Conservation (phyloP, 371 early-diverging fungal genomes). For the Circinella umbellata region DNA sequence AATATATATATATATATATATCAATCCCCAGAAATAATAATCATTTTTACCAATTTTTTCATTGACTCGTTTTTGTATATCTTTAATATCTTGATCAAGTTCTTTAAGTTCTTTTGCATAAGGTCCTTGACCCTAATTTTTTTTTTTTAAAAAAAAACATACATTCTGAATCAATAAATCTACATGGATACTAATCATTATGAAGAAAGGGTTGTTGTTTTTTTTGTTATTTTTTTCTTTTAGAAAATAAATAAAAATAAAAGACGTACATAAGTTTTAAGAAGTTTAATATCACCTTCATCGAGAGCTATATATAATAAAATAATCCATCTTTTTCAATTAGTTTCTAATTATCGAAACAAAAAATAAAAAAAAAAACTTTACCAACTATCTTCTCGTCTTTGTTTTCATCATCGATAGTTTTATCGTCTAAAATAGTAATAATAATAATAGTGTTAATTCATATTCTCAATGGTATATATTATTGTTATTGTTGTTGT, state of each 20-base stretch:
- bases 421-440: slow-evolving; percentile 72
- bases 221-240: background rate
- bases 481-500: too few relatives aligned
- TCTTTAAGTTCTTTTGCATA: slow-evolving; percentile 93
- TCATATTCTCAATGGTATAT: background rate
- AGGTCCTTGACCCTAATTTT: slow-evolving; percentile 91
- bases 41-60: slow-evolving; percentile 95
- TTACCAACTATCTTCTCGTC: slow-evolving; percentile 92
- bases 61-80: slow-evolving; percentile 95
- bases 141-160: too few relatives aligned
- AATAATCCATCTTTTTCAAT: background rate
- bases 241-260: background rate
- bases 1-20: background rate
- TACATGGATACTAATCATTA: too few relatives aligned
- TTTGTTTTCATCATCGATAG: slow-evolving; percentile 73
- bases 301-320: slow-evolving; percentile 72
- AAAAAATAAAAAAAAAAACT: background rate
- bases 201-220: background rate
- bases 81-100: slow-evolving; percentile 92
- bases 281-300: slow-evolving; percentile 95
- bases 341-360: background rate
- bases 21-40: background rate
- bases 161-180: too few relatives aligned
- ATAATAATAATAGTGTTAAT: background rate
- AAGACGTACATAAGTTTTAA: slow-evolving; percentile 84